These are phyloP conservation scores for Didymella glomerata DNA, from an alignment of 2,329 filamentous ascomycete species.

Conservation along the genomic window DNA sequence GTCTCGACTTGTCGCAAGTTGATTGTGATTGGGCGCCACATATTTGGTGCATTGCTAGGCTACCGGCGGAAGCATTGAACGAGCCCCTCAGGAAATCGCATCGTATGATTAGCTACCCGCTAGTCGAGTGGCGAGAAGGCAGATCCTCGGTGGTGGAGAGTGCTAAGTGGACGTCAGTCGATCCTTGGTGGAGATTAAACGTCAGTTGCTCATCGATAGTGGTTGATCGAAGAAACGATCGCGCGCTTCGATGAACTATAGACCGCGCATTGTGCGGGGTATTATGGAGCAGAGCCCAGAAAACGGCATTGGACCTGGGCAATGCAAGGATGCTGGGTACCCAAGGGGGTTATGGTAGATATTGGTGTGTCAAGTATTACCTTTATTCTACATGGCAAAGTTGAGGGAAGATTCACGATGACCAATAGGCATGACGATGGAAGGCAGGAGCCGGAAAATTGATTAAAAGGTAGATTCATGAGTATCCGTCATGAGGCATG, in stretches of 20 bases:
- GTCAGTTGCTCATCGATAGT: background rate
- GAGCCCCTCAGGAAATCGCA: background rate
- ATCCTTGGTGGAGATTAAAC: background rate
- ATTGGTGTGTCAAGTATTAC: background rate
- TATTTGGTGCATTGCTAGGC: background rate
- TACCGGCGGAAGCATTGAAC: background rate
- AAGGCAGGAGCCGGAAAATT: background rate
- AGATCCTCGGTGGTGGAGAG: background rate
- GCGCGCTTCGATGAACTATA: background rate
- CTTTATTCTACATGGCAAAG: background rate
- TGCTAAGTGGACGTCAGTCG: background rate
- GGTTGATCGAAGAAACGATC: background rate
- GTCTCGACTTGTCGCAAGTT: background rate
- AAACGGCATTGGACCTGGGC: background rate
- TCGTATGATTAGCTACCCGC: background rate
- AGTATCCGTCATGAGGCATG: background rate
- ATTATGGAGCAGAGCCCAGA: background rate
- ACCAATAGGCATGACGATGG: too few relatives aligned
- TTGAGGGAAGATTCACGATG: background rate
- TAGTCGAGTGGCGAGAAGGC: background rate
- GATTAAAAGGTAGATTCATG: constrained; percentile 3
- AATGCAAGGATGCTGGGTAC: background rate
- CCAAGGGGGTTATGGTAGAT: background rate
- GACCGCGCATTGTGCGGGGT: background rate
- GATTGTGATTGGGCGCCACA: background rate